phyloP scores from a whole-genome alignment of 2,329 filamentous ascomycete species.

The Ascomycota sp. region DNA sequence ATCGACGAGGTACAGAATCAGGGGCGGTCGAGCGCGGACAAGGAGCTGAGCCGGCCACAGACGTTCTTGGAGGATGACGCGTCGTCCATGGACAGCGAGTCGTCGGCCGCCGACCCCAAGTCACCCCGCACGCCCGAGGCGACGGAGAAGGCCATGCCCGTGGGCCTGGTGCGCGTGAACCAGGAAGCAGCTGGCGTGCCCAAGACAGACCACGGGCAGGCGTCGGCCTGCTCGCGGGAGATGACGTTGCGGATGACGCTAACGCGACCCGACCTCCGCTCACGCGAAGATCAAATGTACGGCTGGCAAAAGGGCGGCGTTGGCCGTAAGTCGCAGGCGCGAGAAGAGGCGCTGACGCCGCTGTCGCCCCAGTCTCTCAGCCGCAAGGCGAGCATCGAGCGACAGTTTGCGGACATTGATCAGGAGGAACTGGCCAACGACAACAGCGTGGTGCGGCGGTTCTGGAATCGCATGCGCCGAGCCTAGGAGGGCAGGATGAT shows the following conservation, averaged over 20 bases:
- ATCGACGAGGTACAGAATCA: conserved; percentile 21
- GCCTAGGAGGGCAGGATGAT: conserved; percentile 5
- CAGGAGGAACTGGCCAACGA: conserved; percentile 22
- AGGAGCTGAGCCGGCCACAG: conserved; percentile 21
- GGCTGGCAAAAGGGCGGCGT: conserved; percentile 33
- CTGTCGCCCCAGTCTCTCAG: conserved; percentile 11
- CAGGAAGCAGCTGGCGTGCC: conserved; percentile 8
- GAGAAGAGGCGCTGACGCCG: conserved; percentile 11
- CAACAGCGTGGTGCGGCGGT: conserved; percentile 35
- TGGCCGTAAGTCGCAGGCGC: conserved; percentile 22
- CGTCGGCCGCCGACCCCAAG: conserved; percentile 34
- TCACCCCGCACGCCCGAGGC: conserved; percentile 36
- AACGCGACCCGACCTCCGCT: conserved; percentile 69
- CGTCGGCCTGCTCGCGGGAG: conserved; percentile 43
- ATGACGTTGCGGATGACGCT: conserved; percentile 96
- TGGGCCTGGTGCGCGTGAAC: conserved; percentile 8
- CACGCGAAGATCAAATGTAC: conserved; percentile 51
- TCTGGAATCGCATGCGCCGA: conserved; percentile 42
- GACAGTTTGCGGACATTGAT: conserved; percentile 31
- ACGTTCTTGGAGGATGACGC: conserved; percentile 39
- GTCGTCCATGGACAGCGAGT: conserved; percentile 31
- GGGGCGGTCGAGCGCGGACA: conserved; percentile 9
- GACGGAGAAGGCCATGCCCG: conserved; percentile 17
- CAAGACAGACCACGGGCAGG: conserved; percentile 26
- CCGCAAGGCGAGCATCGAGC: conserved; percentile 32